phyloP scores from a whole-genome alignment of 2,329 filamentous ascomycete genomes.

The Epichloe hybrida region DNA sequence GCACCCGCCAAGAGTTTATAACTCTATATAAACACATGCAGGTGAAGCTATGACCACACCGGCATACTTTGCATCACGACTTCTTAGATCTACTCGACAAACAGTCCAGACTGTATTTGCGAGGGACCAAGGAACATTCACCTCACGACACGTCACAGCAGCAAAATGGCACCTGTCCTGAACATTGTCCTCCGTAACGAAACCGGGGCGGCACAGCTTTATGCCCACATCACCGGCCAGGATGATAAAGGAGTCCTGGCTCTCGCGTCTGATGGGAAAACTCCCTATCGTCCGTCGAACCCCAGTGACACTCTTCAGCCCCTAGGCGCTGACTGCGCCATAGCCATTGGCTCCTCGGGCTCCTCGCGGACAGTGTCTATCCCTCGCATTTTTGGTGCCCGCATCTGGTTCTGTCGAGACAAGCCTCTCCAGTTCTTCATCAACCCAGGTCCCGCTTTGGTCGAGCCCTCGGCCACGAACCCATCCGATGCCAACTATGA shows the following conservation, averaged over 20 bases:
- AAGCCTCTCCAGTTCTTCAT: constrained; percentile 51
- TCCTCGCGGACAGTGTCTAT: constrained; percentile 46
- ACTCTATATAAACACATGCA: too few species aligned
- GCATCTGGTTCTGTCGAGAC: constrained; percentile 57
- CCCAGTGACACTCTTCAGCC: constrained; percentile 36
- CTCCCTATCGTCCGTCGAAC: constrained; percentile 49
- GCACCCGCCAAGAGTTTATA: background rate
- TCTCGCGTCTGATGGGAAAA: constrained; percentile 51
- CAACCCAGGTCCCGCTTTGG: constrained; percentile 58
- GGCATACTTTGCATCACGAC: background rate
- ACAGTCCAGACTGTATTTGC: too few species aligned
- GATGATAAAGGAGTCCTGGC: constrained; percentile 47
- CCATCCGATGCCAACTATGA: constrained; percentile 47
- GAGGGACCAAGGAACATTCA: too few species aligned
- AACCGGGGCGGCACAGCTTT: constrained; percentile 41
- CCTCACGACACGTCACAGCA: background rate
- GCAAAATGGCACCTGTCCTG: constrained; percentile 21
- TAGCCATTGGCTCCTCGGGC: constrained; percentile 49
- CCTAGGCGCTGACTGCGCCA: constrained; percentile 45
- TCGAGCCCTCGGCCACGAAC: constrained; percentile 63
- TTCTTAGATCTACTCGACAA: background rate
- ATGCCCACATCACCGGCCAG: constrained; percentile 56
- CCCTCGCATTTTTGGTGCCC: constrained; percentile 55
- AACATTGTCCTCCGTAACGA: constrained; percentile 52
- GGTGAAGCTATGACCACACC: too few species aligned